Evolutionary conservation across 2,329 filamentous ascomycete species (phyloP).

Genomic region (Calcarisporium arbuscula): DNA sequence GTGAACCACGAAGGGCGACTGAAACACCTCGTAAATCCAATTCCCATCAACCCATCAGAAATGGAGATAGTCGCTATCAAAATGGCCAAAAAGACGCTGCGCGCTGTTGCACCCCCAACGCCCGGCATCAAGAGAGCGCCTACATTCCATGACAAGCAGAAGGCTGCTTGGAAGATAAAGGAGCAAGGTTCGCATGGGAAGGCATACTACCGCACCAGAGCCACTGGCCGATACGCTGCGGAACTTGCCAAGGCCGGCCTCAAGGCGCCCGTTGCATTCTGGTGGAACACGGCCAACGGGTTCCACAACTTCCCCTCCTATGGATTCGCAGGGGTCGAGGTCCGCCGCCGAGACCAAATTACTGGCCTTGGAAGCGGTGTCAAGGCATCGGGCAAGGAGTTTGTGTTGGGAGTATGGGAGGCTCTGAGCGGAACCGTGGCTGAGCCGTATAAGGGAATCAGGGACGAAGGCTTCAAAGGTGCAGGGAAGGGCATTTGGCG

Average conservation of each 20-base stretch:
- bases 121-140: slow-evolving; percentile 9
- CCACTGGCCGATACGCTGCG: slow-evolving; percentile 49
- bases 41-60: slow-evolving; percentile 15
- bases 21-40: slow-evolving; percentile 3
- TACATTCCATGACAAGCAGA: slow-evolving; percentile 15
- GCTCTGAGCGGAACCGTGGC: slow-evolving; percentile 61
- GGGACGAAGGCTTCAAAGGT: slow-evolving; percentile 55
- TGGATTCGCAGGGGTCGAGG: slow-evolving; percentile 52
- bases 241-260: slow-evolving; percentile 55
- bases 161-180: slow-evolving; percentile 17
- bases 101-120: slow-evolving; percentile 45
- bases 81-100: slow-evolving; percentile 24
- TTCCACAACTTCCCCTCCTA: slow-evolving; percentile 69
- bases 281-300: slow-evolving; percentile 61
- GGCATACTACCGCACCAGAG: slow-evolving; percentile 19
- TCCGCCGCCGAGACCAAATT: slow-evolving; percentile 59
- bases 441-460: slow-evolving; percentile 57
- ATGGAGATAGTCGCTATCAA: slow-evolving; percentile 23
- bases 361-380: slow-evolving; percentile 55
- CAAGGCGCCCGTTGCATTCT: slow-evolving; percentile 62
- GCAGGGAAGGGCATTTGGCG: slow-evolving; percentile 51
- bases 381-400: slow-evolving; percentile 58
- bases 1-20: slow-evolving; percentile 1
- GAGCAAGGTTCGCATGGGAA: slow-evolving; percentile 20
- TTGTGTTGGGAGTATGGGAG: slow-evolving; percentile 59